Percentiles rank a stretch among this genome's conserved stretches.
phyloP scores from a whole-genome alignment of 345 rosid genomes.

The Populus nigra region DNA sequence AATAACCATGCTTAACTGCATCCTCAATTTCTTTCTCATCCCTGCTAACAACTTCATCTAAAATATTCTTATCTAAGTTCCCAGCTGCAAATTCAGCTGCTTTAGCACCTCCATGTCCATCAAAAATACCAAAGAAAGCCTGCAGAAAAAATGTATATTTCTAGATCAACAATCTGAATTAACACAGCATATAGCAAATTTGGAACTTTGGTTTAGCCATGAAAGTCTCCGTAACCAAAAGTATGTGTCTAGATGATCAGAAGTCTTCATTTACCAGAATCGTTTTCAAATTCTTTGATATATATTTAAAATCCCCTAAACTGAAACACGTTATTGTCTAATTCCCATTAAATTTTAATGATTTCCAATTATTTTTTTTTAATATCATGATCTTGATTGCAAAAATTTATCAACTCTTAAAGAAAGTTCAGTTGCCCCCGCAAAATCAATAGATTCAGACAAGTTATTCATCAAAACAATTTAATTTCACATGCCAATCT shows the following conservation, averaged over 20 bases:
- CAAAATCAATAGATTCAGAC: neutral
- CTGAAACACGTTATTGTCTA: neutral
- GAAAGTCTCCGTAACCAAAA: neutral
- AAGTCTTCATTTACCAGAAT: neutral
- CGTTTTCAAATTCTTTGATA: neutral
- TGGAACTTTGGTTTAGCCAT: neutral
- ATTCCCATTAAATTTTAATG: neutral
- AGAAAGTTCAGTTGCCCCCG: neutral
- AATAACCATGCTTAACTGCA: conserved; percentile 68
- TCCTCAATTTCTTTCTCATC: conserved; percentile 40
- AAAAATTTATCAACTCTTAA: neutral
- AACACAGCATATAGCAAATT: neutral
- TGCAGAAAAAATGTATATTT: conserved; percentile 14
- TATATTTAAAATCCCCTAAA: neutral
- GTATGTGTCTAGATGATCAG: neutral
- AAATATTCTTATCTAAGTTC: conserved; percentile 59
- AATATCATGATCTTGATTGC: neutral
- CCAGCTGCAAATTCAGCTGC: conserved; percentile 82
- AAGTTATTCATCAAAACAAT: neutral
- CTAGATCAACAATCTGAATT: neutral
- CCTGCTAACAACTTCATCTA: conserved; percentile 36
- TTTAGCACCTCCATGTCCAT: conserved; percentile 83
- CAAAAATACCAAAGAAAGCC: conserved; percentile 82
- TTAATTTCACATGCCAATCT: neutral
- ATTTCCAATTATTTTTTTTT: neutral